Base-by-base conservation (phyloP, 2,329 filamentous ascomycete species). In the Trichoderma hamatum region DNA sequence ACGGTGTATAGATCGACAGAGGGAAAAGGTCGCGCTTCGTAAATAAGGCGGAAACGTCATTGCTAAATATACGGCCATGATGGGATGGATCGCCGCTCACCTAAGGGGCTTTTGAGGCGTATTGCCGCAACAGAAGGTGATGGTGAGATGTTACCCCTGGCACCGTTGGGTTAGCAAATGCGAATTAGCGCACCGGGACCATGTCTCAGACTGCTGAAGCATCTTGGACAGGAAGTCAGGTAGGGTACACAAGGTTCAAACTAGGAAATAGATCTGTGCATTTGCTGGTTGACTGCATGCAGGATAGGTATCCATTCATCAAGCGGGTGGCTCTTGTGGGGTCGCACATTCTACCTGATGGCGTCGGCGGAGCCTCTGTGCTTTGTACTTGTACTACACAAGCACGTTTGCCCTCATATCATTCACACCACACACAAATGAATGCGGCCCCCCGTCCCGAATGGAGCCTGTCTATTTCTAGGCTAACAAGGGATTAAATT, bases 41-140 rank as follows among this genome's bases (percentile, higher is more conserved):
- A 2, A 26, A 67, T 34, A 21, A 67, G 63, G 65, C 51, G 65
- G 65, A 61, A 60, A 67, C 65, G 56, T 67, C 65, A 61, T 67
- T 67, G 19, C 39, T 67, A 61, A 67, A 67, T 60, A 61, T 61
- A 60, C 49, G 54, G 54, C 39, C 49, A 55, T 56, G 28, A 49
- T 51, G 14, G 14, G 46, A 34, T 14, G 39, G 49, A 67, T 61
- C 30, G 43, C 65, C 65, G 55, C 14, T 21, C 34, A 24, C n/a
- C 21, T 39, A 52, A 54, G 54, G 54, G 4, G 39, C 39, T 21
- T 30, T 59, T 26, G 63, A 28, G 14, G 51, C 13, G 54, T 46
- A 58, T n/a, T 58, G 43, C 54, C 63, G 39, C 63, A 49, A 51
- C 26, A 36, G 32, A 34, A 58, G 19, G 5, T 36, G 16, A 67